Base-by-base conservation (phyloP, 257 asterid genomes). In the Ajuga chamaepitys region DNA sequence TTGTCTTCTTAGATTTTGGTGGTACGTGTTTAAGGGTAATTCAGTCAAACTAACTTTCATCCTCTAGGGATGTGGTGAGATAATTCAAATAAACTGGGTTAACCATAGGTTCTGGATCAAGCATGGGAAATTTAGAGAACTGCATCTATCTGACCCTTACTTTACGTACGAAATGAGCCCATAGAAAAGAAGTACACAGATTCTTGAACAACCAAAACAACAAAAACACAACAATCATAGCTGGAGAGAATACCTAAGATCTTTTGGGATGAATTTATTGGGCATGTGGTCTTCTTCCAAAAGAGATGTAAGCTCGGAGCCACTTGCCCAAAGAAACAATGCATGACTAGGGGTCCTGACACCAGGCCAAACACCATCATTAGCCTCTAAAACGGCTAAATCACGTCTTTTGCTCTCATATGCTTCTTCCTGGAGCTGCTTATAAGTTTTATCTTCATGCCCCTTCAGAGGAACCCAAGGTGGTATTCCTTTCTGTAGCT, bases 401-500 rank as follows among this genome's bases (percentile, higher is more conserved):
- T 94, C 97, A 20, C 95, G 99, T 41, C 82, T 76, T 71, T 83
- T 94, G 85, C 85, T 83, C 71, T 85, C 97, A 24, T 82, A 83
- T 48, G 99, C 99, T 78, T 90, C 97, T 51, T 89, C 85, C 77
- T 90, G 99, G 60, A 85, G 72, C 79, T 94, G 96, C 82, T 88
- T 88, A 62, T 90, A 90, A 18, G 97, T 88, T 85, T 94, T 90
- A 3, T 74, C 37, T 77, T 94, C 99, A 7, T 73, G 85, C 60
- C 99, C 97, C 85, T 82, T 94, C 42, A 90, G 91, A 72, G 97
- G 99, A 72, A 86, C 99, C 99, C 99, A 94, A 56, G 99, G 97
- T 0, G 93, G 91, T 62, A 94, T 85, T 18, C 96, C 96, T 70
- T 88, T 94, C 78, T 88, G 97, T 53, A 88, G 83, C 76, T 94